Conservation (phyloP, 768 basidiomycete genomes). For the Artomyces pyxidatus region DNA sequence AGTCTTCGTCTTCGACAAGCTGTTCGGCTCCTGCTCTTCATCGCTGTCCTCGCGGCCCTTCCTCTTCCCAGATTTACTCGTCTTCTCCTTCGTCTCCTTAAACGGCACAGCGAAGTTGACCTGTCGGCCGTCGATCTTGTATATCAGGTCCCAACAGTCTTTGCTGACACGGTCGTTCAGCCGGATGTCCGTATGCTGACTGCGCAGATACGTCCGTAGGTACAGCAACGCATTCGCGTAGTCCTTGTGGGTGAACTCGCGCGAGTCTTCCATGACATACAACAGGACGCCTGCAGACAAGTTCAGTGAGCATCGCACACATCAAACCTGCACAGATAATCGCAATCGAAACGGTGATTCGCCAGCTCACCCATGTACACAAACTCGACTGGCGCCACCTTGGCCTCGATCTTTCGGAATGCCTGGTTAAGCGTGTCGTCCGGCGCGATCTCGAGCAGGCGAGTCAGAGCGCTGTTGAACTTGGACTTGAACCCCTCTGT, state of each 20-base stretch:
- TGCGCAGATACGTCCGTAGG: conserved; percentile 50
- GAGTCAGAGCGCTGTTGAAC: conserved; percentile 45
- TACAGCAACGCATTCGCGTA: conserved; percentile 48
- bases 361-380: conserved; percentile 62
- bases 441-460: conserved; percentile 46
- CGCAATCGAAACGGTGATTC: no score
- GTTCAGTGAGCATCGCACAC: neutral
- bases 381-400: conserved; percentile 69
- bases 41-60: conserved; percentile 25
- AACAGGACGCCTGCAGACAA: conserved; percentile 53
- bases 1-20: neutral
- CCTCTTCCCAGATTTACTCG: conserved; percentile 21
- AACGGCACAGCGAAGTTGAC: conserved; percentile 11
- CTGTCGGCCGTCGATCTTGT: conserved; percentile 24
- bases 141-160: conserved; percentile 51
- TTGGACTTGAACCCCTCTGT: conserved; percentile 39
- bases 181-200: conserved; percentile 54
- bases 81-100: conserved; percentile 3
- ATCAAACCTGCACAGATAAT: neutral
- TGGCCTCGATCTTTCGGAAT: conserved; percentile 35
- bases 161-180: conserved; percentile 48
- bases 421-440: conserved; percentile 26
- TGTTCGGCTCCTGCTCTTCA: conserved; percentile 30
- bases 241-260: conserved; percentile 28
- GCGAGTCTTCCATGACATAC: conserved; percentile 41